Conservation (phyloP, 2,329 filamentous ascomycete genomes). For the Trichoderma oligosporum region DNA sequence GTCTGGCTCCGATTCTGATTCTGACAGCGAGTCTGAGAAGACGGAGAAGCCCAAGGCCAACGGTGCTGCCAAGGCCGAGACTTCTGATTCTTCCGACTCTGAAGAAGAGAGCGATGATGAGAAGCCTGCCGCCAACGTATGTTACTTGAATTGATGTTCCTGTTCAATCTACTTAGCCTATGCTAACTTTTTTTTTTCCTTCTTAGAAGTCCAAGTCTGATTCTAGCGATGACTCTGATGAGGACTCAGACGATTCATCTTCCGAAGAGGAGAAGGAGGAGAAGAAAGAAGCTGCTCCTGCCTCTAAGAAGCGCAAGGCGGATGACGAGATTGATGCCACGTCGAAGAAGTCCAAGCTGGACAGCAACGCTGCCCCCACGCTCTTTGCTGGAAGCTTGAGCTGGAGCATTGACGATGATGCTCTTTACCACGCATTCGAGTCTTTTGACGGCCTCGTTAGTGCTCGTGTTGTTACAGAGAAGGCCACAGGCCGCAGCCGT, state of each 20-base stretch:
- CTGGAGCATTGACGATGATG: slow-evolving; percentile 85
- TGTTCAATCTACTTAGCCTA: background rate
- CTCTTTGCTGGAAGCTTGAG: slow-evolving; percentile 88
- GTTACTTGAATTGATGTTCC: slow-evolving; percentile 20
- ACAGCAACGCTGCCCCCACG: slow-evolving; percentile 51
- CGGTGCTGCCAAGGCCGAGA: slow-evolving; percentile 30
- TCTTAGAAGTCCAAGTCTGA: slow-evolving; percentile 26
- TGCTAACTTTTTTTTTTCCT: background rate
- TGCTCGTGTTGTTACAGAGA: slow-evolving; percentile 80
- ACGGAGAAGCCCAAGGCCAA: slow-evolving; percentile 29
- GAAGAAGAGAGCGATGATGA: slow-evolving; percentile 29
- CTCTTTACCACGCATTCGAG: slow-evolving; percentile 77
- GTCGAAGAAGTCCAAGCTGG: slow-evolving; percentile 66
- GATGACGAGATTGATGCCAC: slow-evolving; percentile 48
- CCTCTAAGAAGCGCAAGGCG: slow-evolving; percentile 48
- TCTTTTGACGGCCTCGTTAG: slow-evolving; percentile 67
- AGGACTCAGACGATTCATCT: slow-evolving; percentile 38
- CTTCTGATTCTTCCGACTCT: slow-evolving; percentile 35
- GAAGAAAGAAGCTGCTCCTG: slow-evolving; percentile 37
- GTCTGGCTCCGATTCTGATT: slow-evolving; percentile 34
- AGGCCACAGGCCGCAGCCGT: slow-evolving; percentile 75
- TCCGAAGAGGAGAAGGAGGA: slow-evolving; percentile 35
- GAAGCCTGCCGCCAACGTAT: slow-evolving; percentile 30
- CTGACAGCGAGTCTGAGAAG: slow-evolving; percentile 35
- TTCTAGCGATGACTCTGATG: slow-evolving; percentile 32